Base-by-base conservation (phyloP, 2,329 filamentous ascomycete genomes). In the Coleophoma cylindrospora region DNA sequence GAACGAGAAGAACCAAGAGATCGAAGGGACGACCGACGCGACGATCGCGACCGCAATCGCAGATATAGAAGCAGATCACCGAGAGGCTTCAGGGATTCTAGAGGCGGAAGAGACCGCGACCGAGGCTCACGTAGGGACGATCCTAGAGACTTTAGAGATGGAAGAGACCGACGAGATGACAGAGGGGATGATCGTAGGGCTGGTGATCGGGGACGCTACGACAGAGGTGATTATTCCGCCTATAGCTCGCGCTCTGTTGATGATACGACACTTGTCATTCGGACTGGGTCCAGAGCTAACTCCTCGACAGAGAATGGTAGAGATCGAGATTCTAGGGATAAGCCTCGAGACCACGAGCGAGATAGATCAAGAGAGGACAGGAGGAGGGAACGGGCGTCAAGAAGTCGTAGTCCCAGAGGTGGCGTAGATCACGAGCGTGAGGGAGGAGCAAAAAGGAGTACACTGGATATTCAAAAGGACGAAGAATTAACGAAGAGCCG, bases 71-170 rank as follows among this genome's bases (percentile, higher is more conserved):
- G 61, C 50, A 52, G 63, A 3, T 64, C 62, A 14, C 63, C 61
- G 8, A 55, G 57, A 22, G 54, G 56, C 43, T 45, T 45, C 15
- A 56, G 53, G 43, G 51, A 57, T 43, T 45, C 47, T 19, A 57
- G 53, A 44, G 51, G 47, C 11, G 51, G 51, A 27, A 65, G 70
- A 48, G 68, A 72, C 27, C 61, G 68, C 43, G 70, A 71, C 34
- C 66, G 61, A 14, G 71, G 65, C 19, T 38, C 50, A 62, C 65
- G 49, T 68, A 71, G 34, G 67, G 68, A 54, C 61, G 64, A 44
- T 67, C 64, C 47, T 58, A 67, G 11, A 59, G 59, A 51, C 52
- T 44, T 17, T n/a, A 68, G 50, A 56, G 66, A 47, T 37, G 33
- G 48, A 4, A 52, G 58, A 50, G 52, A 51, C 45, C 47, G 52